phyloP scores from a whole-genome alignment of 441 rosid genomes.

The Mallotus japonicus region DNA sequence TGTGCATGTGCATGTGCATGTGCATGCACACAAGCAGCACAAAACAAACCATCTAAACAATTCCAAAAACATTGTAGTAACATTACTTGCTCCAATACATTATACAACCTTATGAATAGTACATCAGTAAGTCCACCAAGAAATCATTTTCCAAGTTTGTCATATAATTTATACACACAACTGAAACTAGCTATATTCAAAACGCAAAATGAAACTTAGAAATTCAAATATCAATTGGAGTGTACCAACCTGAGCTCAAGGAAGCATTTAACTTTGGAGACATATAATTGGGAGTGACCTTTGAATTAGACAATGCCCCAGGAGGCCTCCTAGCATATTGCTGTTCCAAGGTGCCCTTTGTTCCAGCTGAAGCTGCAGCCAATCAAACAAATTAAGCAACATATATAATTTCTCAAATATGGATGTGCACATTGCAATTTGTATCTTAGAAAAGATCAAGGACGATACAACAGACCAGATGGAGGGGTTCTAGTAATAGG shows the following conservation, averaged over 20 bases:
- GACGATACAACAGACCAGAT: conserved; percentile 45
- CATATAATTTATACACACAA: not conserved
- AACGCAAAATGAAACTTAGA: not conserved
- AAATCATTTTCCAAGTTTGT: not conserved
- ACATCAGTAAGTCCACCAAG: not conserved
- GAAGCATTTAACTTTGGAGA: conserved; percentile 47
- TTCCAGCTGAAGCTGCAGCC: conserved; percentile 40
- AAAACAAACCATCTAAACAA: not conserved
- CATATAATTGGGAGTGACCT: conserved; percentile 39
- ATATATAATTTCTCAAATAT: not conserved
- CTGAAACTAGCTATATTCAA: not conserved
- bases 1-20: not conserved
- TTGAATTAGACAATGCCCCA: conserved; percentile 41
- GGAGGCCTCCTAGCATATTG: conserved; percentile 47
- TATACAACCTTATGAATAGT: not conserved
- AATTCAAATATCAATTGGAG: not conserved
- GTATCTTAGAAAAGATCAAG: not conserved
- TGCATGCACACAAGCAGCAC: not conserved
- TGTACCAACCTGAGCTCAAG: conserved; percentile 37
- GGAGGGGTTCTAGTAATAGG: conserved; percentile 63
- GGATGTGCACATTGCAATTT: not conserved
- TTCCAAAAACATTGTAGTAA: not conserved
- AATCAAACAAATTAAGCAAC: not conserved
- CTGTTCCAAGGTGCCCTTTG: conserved; percentile 53
- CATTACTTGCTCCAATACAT: not conserved